These are phyloP conservation scores for Botrytis medusae DNA, from an alignment of 2,329 filamentous ascomycete genomes.

Conservation along the genomic window DNA sequence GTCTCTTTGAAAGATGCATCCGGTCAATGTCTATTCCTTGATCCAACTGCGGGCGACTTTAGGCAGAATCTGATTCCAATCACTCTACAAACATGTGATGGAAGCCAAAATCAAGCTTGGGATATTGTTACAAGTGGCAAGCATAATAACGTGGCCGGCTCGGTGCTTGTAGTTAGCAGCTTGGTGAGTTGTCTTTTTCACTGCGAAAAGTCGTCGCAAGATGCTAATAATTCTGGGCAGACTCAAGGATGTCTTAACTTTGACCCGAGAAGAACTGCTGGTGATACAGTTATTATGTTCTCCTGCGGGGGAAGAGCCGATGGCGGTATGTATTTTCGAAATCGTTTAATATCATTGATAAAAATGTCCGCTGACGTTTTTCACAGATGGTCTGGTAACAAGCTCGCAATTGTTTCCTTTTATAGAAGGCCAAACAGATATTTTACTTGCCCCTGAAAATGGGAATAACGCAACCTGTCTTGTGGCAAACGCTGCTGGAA, in stretches of 20 bases:
- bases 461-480: constrained; percentile 48
- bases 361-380: not conserved
- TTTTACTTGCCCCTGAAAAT: constrained; percentile 49
- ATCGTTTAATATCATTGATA: not conserved
- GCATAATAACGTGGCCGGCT: constrained; percentile 50
- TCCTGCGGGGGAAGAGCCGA: constrained; percentile 60
- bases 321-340: constrained; percentile 40
- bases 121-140: constrained; percentile 49
- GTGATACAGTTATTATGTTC: constrained; percentile 56
- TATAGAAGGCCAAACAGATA: constrained; percentile 38
- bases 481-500: constrained; percentile 36
- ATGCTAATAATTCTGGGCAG: constrained; percentile 29
- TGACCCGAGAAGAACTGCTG: constrained; percentile 51
- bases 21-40: constrained; percentile 46
- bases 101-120: constrained; percentile 45
- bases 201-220: not conserved
- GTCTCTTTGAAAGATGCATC: constrained; percentile 46
- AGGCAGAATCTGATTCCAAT: constrained; percentile 48
- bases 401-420: constrained; percentile 52
- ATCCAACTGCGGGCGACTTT: constrained; percentile 48
- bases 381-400: constrained; percentile 39
- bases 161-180: constrained; percentile 55
- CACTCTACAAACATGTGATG: constrained; percentile 45
- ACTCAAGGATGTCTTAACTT: constrained; percentile 61
- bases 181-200: constrained; percentile 40